A percentile compares a stretch with the other conserved stretches of the same genome.
Conservation (phyloP, 2,329 filamentous ascomycete species). For the Fusarium robinianum region DNA sequence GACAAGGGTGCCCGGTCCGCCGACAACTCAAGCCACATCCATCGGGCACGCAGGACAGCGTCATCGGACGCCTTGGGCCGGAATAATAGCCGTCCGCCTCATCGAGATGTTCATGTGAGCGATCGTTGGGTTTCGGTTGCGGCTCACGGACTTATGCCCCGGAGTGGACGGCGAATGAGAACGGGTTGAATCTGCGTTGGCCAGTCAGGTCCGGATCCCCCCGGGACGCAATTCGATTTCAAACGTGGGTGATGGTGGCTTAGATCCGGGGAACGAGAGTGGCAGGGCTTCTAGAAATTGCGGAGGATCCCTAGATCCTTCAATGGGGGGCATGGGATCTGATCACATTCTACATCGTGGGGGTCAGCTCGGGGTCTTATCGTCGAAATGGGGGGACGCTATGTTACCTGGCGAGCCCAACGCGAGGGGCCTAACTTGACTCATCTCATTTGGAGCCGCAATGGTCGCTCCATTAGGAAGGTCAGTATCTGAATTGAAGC, state of each 20-base stretch:
- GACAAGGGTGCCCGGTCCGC: slow-evolving; percentile 22
- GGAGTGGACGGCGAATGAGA: slow-evolving; percentile 26
- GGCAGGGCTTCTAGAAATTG: slow-evolving; percentile 12
- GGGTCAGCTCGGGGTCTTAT: neutral
- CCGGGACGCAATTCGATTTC: slow-evolving; percentile 13
- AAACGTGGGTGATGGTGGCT: slow-evolving; percentile 29
- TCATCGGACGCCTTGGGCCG: slow-evolving; percentile 6
- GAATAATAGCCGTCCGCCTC: slow-evolving; percentile 10
- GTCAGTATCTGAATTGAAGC: too few relatives aligned
- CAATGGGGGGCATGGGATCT: neutral
- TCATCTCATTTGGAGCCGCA: too few relatives aligned
- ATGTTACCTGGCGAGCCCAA: too few relatives aligned
- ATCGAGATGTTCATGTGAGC: slow-evolving; percentile 16
- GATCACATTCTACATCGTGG: neutral
- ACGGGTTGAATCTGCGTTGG: slow-evolving; percentile 11
- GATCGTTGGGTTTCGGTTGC: slow-evolving; percentile 5
- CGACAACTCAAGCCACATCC: slow-evolving; percentile 7
- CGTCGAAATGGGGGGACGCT: too few relatives aligned
- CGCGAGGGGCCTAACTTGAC: too few relatives aligned
- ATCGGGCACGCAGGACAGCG: slow-evolving; percentile 2
- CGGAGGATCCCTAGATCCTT: neutral
- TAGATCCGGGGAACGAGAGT: slow-evolving; percentile 21
- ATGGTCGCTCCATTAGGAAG: too few relatives aligned
- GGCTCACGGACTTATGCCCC: slow-evolving; percentile 6
- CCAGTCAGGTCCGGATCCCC: slow-evolving; percentile 10